A percentile compares a stretch with the other conserved stretches of the same genome.
Evolutionary conservation across 176 grass and related monocot genomes (phyloP).

Genomic region (Avena sativa): DNA sequence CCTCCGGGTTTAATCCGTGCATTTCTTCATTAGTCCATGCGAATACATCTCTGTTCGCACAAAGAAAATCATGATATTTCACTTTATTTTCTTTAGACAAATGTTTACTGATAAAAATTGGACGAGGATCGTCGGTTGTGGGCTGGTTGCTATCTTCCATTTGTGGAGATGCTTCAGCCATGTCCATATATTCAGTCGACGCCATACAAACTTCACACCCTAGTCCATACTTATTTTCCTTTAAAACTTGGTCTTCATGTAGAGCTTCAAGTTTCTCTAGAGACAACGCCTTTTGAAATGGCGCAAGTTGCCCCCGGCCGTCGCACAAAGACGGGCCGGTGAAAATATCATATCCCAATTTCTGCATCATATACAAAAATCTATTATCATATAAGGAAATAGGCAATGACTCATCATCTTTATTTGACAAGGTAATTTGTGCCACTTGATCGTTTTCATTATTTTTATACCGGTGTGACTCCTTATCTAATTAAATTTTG

Average conservation of each 20-base stretch:
- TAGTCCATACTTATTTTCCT: not conserved
- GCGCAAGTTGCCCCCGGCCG: not conserved
- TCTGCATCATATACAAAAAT: constrained; percentile 16
- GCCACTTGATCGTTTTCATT: too few relatives aligned
- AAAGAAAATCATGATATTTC: constrained; percentile 1
- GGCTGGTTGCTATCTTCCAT: constrained; percentile 24
- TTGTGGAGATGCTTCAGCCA: not conserved
- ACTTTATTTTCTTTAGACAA: not conserved
- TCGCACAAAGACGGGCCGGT: not conserved
- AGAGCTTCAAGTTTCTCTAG: not conserved
- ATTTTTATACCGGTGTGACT: not conserved
- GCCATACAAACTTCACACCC: constrained; percentile 13
- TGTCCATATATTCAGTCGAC: not conserved
- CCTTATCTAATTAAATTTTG: not conserved
- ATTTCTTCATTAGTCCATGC: constrained; percentile 27
- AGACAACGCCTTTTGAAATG: not conserved
- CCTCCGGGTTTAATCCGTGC: not conserved
- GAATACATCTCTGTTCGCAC: not conserved
- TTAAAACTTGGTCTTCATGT: not conserved
- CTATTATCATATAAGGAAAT: not conserved
- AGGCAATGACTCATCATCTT: too few relatives aligned
- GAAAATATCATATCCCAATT: not conserved
- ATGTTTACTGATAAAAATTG: not conserved
- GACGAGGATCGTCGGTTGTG: not conserved
- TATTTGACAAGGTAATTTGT: too few relatives aligned